These are phyloP conservation scores for Raphanus sativus DNA, from an alignment of 345 rosid species.

Conservation along the genomic window DNA sequence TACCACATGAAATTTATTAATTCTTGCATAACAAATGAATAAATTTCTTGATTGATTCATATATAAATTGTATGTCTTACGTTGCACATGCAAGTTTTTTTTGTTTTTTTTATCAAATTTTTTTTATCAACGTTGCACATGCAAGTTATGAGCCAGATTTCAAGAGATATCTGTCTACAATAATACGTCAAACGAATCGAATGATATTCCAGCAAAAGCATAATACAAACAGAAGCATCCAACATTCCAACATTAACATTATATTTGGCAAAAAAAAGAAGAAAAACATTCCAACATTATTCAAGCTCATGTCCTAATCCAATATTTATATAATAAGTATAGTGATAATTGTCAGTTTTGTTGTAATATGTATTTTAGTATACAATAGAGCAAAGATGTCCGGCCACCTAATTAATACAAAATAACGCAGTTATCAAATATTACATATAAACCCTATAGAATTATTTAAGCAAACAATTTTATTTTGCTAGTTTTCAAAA, in stretches of 20 bases:
- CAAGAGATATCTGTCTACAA: slow-evolving; percentile 25
- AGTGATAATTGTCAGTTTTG: background rate
- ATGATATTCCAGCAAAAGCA: slow-evolving; percentile 40
- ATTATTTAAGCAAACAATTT: background rate
- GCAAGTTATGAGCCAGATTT: slow-evolving; percentile 38
- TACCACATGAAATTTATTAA: background rate
- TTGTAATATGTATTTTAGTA: slow-evolving; percentile 8
- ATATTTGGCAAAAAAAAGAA: too few species aligned
- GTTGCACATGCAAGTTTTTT: slow-evolving; percentile 38
- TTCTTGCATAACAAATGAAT: background rate
- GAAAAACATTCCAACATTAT: slow-evolving; percentile 31
- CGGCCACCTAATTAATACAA: slow-evolving; percentile 31
- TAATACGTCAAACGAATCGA: slow-evolving; percentile 36
- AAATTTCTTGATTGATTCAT: background rate
- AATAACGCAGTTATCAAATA: background rate
- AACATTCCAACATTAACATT: slow-evolving; percentile 30
- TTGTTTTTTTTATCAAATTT: background rate
- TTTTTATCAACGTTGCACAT: slow-evolving; percentile 32
- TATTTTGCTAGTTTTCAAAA: background rate
- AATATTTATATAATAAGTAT: slow-evolving; percentile 5
- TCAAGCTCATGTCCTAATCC: slow-evolving; percentile 29
- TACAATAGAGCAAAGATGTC: slow-evolving; percentile 10
- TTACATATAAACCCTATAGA: background rate
- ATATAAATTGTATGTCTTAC: slow-evolving; percentile 7
- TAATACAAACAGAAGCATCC: slow-evolving; percentile 43